These are phyloP conservation scores for Protostelium mycophagum DNA, from an alignment of 78 protist species.

Conservation along the genomic window DNA sequence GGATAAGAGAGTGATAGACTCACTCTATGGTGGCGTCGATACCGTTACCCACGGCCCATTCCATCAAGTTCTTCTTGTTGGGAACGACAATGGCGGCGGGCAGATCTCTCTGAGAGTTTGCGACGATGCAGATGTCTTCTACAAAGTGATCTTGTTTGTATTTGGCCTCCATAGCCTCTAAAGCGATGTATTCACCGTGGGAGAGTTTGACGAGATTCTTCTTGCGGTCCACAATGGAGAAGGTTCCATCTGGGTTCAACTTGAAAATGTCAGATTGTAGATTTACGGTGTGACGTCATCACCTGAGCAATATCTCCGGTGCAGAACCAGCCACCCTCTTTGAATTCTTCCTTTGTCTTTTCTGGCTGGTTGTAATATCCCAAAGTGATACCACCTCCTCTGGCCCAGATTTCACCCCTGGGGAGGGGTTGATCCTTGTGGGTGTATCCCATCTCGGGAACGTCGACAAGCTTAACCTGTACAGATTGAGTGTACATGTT, in stretches of 20 bases:
- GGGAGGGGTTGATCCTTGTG: constrained; percentile 33
- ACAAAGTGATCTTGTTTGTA: constrained; percentile 19
- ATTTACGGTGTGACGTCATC: constrained; percentile 28
- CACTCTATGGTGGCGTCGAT: neutral
- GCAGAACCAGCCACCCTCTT: constrained; percentile 90
- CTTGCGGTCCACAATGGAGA: constrained; percentile 77
- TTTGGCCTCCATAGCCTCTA: constrained; percentile 61
- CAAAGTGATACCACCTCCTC: constrained; percentile 76
- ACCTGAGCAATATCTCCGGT: constrained; percentile 95
- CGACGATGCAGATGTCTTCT: constrained; percentile 43
- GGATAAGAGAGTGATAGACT: too few species aligned
- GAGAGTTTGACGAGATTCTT: constrained; percentile 90
- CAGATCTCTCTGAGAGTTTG: constrained; percentile 17
- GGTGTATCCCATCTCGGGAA: constrained; percentile 87
- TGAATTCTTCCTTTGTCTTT: constrained; percentile 76
- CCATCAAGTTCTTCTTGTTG: neutral
- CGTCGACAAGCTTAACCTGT: constrained; percentile 75
- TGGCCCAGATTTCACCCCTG: constrained; percentile 89
- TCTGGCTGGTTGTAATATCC: constrained; percentile 90
- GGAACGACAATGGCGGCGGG: neutral
- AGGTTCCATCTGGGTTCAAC: neutral
- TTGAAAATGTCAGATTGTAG: constrained; percentile 43
- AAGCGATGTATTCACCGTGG: constrained; percentile 96
- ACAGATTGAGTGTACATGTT: too few species aligned
- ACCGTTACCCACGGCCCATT: neutral